Conservation (phyloP, 495 filamentous ascomycete species). For the Acidomyces sp. region DNA sequence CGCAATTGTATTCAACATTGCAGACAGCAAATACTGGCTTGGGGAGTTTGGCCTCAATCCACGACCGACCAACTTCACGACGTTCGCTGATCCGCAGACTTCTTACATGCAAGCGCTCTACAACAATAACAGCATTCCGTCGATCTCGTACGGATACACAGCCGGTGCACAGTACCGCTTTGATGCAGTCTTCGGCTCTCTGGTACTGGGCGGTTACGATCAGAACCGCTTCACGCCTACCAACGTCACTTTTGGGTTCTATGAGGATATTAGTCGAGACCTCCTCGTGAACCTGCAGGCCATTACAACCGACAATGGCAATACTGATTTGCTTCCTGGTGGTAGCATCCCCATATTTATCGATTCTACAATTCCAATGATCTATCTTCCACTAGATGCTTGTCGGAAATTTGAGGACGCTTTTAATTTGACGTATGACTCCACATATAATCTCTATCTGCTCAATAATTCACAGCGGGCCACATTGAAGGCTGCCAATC, state of each 20-base stretch:
- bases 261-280: slow-evolving; percentile 35
- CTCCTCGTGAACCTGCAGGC: slow-evolving; percentile 44
- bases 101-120: slow-evolving; percentile 29
- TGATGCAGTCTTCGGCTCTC: slow-evolving; percentile 39
- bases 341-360: slow-evolving; percentile 37
- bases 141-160: slow-evolving; percentile 53
- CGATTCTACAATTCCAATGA: slow-evolving; percentile 53
- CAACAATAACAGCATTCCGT: slow-evolving; percentile 40
- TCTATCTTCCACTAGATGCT: slow-evolving; percentile 51
- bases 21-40: slow-evolving; percentile 41
- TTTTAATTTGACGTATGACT: slow-evolving; percentile 46
- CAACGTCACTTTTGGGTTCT: slow-evolving; percentile 41
- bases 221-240: slow-evolving; percentile 43
- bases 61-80: slow-evolving; percentile 29
- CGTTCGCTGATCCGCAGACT: slow-evolving; percentile 20
- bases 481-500: slow-evolving; percentile 17
- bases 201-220: slow-evolving; percentile 55
- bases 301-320: slow-evolving; percentile 35
- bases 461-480: slow-evolving; percentile 24
- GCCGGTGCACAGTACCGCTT: slow-evolving; percentile 51
- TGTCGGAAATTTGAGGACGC: slow-evolving; percentile 49
- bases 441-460: slow-evolving; percentile 35
- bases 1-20: slow-evolving; percentile 41
- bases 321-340: slow-evolving; percentile 12
- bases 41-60: slow-evolving; percentile 45